Evolutionary conservation across 148 eudicot species (phyloP).

Genomic region (Rhododendron griersonianum): DNA sequence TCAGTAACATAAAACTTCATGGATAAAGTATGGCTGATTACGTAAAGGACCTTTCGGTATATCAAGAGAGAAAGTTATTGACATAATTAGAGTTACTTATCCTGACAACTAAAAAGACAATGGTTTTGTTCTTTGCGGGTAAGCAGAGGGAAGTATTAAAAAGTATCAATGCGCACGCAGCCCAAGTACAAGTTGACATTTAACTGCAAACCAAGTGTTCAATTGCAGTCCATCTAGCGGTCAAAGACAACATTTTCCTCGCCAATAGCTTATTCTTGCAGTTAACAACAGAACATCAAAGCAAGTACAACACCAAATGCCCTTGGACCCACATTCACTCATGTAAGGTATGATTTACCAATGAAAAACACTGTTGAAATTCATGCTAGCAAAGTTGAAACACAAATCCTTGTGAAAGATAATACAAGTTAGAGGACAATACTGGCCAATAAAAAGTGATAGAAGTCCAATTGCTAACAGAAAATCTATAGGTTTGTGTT

Average conservation of each 20-base stretch:
- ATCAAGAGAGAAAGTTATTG: background rate
- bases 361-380: background rate
- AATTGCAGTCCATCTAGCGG: background rate
- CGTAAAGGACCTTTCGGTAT: background rate
- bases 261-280: slow-evolving; percentile 1
- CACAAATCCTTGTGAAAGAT: background rate
- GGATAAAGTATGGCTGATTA: background rate
- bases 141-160: background rate
- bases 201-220: background rate
- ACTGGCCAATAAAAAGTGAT: background rate
- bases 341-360: background rate
- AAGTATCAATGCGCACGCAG: background rate
- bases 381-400: background rate
- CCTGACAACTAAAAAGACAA: background rate
- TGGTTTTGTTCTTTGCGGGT: background rate
- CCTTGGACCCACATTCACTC: background rate
- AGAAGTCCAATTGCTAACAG: background rate
- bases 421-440: background rate
- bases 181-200: background rate
- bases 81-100: background rate
- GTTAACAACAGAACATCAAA: background rate
- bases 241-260: background rate
- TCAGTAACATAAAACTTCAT: background rate
- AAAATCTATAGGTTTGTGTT: background rate
- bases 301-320: background rate